Evolutionary conservation across 2,329 filamentous ascomycete genomes (phyloP), one percentile per base, ranked within the genome.

Genomic region (Aureobasidium sp.): DNA sequence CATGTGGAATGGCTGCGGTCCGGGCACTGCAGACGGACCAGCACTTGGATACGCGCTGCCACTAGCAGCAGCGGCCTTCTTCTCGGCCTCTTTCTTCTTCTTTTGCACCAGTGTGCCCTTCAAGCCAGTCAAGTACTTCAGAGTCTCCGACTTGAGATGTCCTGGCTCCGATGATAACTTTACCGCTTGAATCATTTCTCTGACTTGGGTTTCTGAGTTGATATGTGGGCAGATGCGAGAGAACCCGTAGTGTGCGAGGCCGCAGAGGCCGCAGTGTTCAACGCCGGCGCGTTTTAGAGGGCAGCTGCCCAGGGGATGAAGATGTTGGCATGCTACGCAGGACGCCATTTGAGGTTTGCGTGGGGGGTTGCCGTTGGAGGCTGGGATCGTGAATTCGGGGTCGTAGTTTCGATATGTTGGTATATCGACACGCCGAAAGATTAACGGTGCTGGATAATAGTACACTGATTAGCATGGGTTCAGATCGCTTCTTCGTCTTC

Each of bases 251-350:
- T 87, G 84, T 1, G 82, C 81, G 23, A 83, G 77, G 17, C 84
- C 84, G 63, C 86, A 88, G 7, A 88, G 76, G 7, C 80, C 80
- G 70, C 86, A 89, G 65, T 80, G 73, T 66, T 87, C 84, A 2
- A 80, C 75, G 1, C 83, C 82, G 9, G 81, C 79, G 5, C 77
- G 64, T 68, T 84, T 86, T 33, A 87, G 73, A 10, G 80, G 81
- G 67, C 86, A 89, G 43, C 77, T 75, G n/a, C 84, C 85, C 13
- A 74, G 68, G 1, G 75, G 69, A 68, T 88, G 86, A n/a, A 67
- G 62, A 23, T 75, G 73, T 38, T 71, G 70, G 69, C 85, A 88
- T 13, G 79, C 81, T 1, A 74, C 69, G 65, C 86, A 88, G 21
- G 67, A 67, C 47, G 71, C 63, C 33, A 65, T 64, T 42, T 42